These are phyloP conservation scores for Suillus placidus DNA, from an alignment of 768 basidiomycete genomes.

Conservation along the genomic window DNA sequence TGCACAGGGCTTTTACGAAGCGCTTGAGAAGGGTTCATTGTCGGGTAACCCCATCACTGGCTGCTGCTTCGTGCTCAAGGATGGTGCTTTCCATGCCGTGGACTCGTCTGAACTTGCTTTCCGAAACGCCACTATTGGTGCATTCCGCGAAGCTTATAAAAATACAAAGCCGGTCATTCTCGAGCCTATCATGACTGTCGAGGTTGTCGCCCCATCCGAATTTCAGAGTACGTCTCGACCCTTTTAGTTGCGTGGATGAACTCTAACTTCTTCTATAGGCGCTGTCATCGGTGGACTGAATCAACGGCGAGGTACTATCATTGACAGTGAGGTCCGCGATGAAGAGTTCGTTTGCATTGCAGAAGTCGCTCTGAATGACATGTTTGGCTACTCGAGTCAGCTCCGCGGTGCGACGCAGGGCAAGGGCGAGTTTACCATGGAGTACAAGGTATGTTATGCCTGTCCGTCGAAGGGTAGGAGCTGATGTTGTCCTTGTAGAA, in stretches of 20 bases:
- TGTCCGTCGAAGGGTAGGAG: not conserved
- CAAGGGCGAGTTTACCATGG: slow-evolving; percentile 89
- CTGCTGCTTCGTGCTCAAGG: slow-evolving; percentile 83
- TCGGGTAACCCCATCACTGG: slow-evolving; percentile 89
- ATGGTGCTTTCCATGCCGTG: slow-evolving; percentile 90
- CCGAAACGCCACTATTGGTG: slow-evolving; percentile 85
- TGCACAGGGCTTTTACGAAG: slow-evolving; percentile 88
- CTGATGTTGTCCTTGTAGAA: slow-evolving; percentile 44
- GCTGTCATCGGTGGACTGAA: slow-evolving; percentile 94
- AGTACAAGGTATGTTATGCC: slow-evolving; percentile 62
- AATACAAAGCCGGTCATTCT: slow-evolving; percentile 79
- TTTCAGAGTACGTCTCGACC: slow-evolving; percentile 75
- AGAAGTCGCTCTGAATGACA: slow-evolving; percentile 94
- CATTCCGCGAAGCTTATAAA: slow-evolving; percentile 88
- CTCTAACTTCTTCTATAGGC: slow-evolving; percentile 41
- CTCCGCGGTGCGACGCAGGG: slow-evolving; percentile 94
- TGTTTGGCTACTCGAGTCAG: slow-evolving; percentile 97
- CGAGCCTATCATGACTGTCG: slow-evolving; percentile 99
- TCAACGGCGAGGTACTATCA: slow-evolving; percentile 87
- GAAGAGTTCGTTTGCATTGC: slow-evolving; percentile 93
- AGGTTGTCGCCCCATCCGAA: slow-evolving; percentile 93
- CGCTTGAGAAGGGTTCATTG: slow-evolving; percentile 86
- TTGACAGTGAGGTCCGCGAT: slow-evolving; percentile 95
- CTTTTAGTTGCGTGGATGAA: not conserved
- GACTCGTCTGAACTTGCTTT: slow-evolving; percentile 98